Evolutionary conservation across 2,329 filamentous ascomycete genomes (phyloP).

Genomic region (Nemania bipapillata): DNA sequence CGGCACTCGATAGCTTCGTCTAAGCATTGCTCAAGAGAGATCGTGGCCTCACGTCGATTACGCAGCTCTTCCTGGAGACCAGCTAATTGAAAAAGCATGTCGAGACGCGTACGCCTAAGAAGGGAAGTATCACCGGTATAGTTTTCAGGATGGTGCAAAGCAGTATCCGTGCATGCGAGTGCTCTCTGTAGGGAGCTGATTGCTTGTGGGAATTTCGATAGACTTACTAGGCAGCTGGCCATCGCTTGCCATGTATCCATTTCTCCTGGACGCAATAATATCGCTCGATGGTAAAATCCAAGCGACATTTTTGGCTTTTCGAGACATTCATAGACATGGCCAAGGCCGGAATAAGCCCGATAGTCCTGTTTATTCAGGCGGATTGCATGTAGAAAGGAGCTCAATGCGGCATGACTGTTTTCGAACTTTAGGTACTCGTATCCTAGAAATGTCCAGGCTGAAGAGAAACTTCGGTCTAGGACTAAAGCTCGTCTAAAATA

Average conservation of each 20-base stretch:
- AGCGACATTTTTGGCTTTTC: background rate
- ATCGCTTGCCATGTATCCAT: slow-evolving; percentile 1
- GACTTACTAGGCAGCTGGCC: slow-evolving; percentile 1
- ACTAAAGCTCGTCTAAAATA: slow-evolving; percentile 5
- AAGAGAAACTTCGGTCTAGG: slow-evolving; percentile 8
- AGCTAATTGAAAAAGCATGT: slow-evolving; percentile 6
- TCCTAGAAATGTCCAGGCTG: slow-evolving; percentile 21
- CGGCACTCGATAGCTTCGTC: slow-evolving; percentile 7
- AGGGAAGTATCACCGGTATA: background rate
- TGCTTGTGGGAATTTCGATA: slow-evolving; percentile 6
- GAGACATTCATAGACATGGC: background rate
- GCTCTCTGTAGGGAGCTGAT: background rate
- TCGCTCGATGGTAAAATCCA: background rate
- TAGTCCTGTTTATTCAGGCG: slow-evolving; percentile 8
- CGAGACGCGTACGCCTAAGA: slow-evolving; percentile 3
- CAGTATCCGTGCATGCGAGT: background rate
- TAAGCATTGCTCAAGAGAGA: slow-evolving; percentile 9
- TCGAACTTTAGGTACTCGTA: slow-evolving; percentile 20
- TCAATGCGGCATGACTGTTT: slow-evolving; percentile 10
- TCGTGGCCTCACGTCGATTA: slow-evolving; percentile 2
- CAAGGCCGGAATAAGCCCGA: slow-evolving; percentile 13
- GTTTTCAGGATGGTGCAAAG: background rate
- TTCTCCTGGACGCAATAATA: slow-evolving; percentile 10
- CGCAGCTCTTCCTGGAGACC: slow-evolving; percentile 5
- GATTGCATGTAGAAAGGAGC: slow-evolving; percentile 7